Percentiles rank a stretch among this genome's conserved stretches.
Conservation (phyloP, 2,329 filamentous ascomycete genomes). For the Fusarium burgessii region DNA sequence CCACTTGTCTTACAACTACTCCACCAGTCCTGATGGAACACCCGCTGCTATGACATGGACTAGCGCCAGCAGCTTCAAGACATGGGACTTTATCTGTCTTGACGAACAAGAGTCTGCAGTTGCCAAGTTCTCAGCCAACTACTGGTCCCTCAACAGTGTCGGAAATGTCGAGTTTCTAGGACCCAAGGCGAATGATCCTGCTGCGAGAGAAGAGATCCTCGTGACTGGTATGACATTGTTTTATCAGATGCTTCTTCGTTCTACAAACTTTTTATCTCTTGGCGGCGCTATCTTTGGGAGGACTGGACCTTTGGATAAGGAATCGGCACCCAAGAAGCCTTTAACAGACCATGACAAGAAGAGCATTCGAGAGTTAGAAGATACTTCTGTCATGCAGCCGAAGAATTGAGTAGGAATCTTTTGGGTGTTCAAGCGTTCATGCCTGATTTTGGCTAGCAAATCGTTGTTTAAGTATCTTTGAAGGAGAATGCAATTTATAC, state of each 20-base stretch:
- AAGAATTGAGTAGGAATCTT: not conserved
- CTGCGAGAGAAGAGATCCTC: slow-evolving; percentile 35
- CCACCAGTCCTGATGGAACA: slow-evolving; percentile 1
- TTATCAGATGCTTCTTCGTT: slow-evolving; percentile 37
- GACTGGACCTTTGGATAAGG: slow-evolving; percentile 32
- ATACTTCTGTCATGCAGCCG: fast-evolving
- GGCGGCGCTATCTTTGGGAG: slow-evolving; percentile 34
- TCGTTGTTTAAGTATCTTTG: no score
- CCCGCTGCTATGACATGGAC: slow-evolving; percentile 39
- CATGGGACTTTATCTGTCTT: slow-evolving; percentile 41
- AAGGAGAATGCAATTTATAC: no score
- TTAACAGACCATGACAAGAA: not conserved
- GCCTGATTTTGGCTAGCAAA: not conserved
- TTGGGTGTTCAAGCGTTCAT: not conserved
- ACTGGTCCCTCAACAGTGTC: slow-evolving; percentile 27
- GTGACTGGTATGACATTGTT: slow-evolving; percentile 34
- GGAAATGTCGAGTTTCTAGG: slow-evolving; percentile 39
- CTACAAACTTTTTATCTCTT: slow-evolving; percentile 20
- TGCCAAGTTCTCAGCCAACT: slow-evolving; percentile 35
- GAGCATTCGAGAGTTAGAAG: not conserved
- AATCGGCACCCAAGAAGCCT: slow-evolving; percentile 4
- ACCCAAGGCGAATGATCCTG: slow-evolving; percentile 22
- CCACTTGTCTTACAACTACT: slow-evolving; percentile 38
- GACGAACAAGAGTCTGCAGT: slow-evolving; percentile 37
- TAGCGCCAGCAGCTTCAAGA: slow-evolving; percentile 31